These are phyloP conservation scores for Pyrenophora graminea DNA, from an alignment of 2,329 filamentous ascomycete species.

Conservation along the genomic window DNA sequence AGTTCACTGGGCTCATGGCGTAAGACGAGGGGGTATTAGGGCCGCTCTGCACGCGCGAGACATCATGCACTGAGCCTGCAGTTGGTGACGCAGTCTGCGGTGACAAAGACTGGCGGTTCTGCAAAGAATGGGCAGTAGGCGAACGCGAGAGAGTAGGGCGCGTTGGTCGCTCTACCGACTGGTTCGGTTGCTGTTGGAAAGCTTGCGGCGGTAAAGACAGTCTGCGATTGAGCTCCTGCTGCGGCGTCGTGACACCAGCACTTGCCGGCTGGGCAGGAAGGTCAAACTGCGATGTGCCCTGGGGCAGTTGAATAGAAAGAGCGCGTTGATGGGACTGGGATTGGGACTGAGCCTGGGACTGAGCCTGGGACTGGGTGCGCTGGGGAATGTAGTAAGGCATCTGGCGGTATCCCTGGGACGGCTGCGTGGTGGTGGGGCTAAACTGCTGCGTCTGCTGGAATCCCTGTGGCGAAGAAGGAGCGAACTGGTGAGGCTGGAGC, in stretches of 20 bases:
- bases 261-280: slow-evolving; percentile 26
- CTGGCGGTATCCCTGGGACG: slow-evolving; percentile 45
- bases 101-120: slow-evolving; percentile 26
- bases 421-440: slow-evolving; percentile 29
- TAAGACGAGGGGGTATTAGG: slow-evolving; percentile 26
- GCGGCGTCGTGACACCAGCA: slow-evolving; percentile 23
- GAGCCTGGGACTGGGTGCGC: slow-evolving; percentile 41
- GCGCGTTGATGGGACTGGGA: slow-evolving; percentile 48
- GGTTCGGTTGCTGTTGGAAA: slow-evolving; percentile 27
- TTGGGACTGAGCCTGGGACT: slow-evolving; percentile 30
- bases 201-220: slow-evolving; percentile 51
- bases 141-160: slow-evolving; percentile 27
- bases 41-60: slow-evolving; percentile 28
- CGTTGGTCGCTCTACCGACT: slow-evolving; percentile 17
- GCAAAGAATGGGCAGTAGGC: slow-evolving; percentile 24
- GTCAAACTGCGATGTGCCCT: slow-evolving; percentile 40
- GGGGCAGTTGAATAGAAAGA: slow-evolving; percentile 51
- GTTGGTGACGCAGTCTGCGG: slow-evolving; percentile 30
- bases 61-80: slow-evolving; percentile 27
- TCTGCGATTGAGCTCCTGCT: slow-evolving; percentile 42
- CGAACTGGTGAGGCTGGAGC: slow-evolving; percentile 42
- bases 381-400: slow-evolving; percentile 54
- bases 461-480: slow-evolving; percentile 31
- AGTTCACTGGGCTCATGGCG: slow-evolving; percentile 27
- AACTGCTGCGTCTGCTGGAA: slow-evolving; percentile 25